A percentile compares a stretch with the other conserved stretches of the same genome.
Conservation (phyloP, 208 protist genomes). For the Acanthamoeba lenticulata region DNA sequence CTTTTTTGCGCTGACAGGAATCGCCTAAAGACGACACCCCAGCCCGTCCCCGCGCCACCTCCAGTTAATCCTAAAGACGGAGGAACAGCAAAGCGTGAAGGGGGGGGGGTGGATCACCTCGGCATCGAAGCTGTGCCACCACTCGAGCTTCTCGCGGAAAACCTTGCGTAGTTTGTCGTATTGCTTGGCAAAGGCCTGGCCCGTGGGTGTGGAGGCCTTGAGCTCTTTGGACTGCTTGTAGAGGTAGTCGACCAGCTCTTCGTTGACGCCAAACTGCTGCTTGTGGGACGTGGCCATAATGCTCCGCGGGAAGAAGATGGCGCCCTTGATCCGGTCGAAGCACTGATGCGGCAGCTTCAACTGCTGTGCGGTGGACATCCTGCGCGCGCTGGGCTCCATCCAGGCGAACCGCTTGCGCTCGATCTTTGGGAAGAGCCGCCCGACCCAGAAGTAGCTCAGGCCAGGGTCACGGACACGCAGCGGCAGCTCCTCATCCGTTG, state of each 20-base stretch:
- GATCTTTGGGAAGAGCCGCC: constrained; percentile 24
- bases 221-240: neutral
- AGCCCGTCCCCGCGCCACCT: neutral
- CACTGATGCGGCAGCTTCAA: constrained; percentile 3
- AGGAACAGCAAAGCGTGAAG: neutral
- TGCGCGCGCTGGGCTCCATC: neutral
- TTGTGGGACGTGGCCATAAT: constrained; percentile 39
- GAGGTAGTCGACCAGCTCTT: constrained; percentile 7
- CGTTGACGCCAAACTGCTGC: constrained; percentile 37
- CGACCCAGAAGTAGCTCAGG: constrained; percentile 30
- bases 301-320: constrained; percentile 9
- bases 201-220: neutral
- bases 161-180: neutral
- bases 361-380: neutral
- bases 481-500: neutral
- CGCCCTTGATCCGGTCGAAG: constrained; percentile 14
- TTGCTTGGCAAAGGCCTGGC: neutral
- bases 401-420: neutral
- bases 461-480: neutral
- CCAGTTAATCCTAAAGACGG: neutral
- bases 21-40: neutral
- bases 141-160: neutral
- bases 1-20: neutral
- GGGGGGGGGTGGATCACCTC: neutral
- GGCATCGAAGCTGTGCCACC: neutral